phyloP scores from a whole-genome alignment of 306 rosid species.

The Glycine tomentella region DNA sequence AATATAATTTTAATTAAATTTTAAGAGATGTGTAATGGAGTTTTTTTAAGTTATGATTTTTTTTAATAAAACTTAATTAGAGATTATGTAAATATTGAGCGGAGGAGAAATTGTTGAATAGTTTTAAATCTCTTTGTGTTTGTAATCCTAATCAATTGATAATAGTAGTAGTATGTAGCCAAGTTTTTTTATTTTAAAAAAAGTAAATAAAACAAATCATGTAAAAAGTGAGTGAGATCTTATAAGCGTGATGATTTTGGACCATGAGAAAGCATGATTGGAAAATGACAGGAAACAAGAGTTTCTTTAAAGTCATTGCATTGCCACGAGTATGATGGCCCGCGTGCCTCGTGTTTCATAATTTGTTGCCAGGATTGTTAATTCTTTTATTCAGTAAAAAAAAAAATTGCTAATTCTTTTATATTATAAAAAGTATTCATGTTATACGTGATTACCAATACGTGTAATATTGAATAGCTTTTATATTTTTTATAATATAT shows the following conservation, averaged over 20 bases:
- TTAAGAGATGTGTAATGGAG: background rate
- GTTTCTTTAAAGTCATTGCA: background rate
- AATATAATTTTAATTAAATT: background rate
- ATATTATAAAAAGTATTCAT: too few relatives aligned
- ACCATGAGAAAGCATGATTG: background rate
- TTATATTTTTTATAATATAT: too few relatives aligned
- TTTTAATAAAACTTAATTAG: background rate
- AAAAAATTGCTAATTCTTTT: background rate
- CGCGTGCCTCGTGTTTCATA: constrained; percentile 16
- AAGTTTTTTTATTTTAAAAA: too few relatives aligned
- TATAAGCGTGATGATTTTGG: background rate
- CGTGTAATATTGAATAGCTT: too few relatives aligned
- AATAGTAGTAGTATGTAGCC: too few relatives aligned
- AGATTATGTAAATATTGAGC: background rate
- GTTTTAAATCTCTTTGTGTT: background rate
- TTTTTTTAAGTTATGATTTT: too few relatives aligned
- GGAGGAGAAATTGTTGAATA: background rate
- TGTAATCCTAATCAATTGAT: too few relatives aligned
- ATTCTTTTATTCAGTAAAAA: too few relatives aligned
- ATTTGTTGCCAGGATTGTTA: background rate
- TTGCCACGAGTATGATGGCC: background rate
- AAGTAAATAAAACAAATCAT: too few relatives aligned
- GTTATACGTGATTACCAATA: too few relatives aligned
- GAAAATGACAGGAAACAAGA: background rate
- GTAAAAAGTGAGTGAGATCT: background rate